Evolutionary conservation across 805 yeast genomes (phyloP), one percentile per base, ranked within the genome.

Genomic region (Candida wancherniae): DNA sequence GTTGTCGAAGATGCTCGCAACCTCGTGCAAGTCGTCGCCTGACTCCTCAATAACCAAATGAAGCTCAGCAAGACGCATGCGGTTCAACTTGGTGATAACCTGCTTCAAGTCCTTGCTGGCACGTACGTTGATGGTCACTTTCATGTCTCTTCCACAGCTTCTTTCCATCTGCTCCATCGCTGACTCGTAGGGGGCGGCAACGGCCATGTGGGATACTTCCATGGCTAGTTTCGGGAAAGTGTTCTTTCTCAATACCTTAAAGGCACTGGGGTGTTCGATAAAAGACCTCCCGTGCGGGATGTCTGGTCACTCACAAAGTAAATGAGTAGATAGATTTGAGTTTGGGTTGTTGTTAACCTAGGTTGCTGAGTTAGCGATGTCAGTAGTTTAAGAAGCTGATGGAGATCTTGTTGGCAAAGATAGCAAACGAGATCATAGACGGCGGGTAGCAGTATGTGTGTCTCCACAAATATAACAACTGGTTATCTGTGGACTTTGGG

Each of bases 381-480:
- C 47, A 42, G 44, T 42, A 40, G 36, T 40, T 40, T 24, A 40
- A 34, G 37, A 42, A 42, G 43, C 43, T 40, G 37, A 42, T 37
- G 43, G 47, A 40, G 44, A 42, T 34, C 39, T 26, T 37, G 45
- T 42, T 42, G 30, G 36, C 34, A 19, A 42, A 34, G 24, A 37
- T 35, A 28, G 35, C 39, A 28, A 40, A 31, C 28, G 40, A 26
- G 39, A 42, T 42, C 47, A 42, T 42, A 29, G 28, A 37, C 34
- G 43, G 37, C 34, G 27, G 20, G 19, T 6, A 26, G 18, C 23
- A 18, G n/a, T n/a, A n/a, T n/a, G n/a, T n/a, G n/a, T n/a, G n/a
- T n/a, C n/a, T n/a, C n/a, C n/a, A n/a, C n/a, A n/a, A n/a, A n/a
- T n/a, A n/a, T n/a, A n/a, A n/a, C n/a, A n/a, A n/a, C n/a, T n/a